Conservation (phyloP, 805 yeast species). For the Sugiyamaella smithiae region DNA sequence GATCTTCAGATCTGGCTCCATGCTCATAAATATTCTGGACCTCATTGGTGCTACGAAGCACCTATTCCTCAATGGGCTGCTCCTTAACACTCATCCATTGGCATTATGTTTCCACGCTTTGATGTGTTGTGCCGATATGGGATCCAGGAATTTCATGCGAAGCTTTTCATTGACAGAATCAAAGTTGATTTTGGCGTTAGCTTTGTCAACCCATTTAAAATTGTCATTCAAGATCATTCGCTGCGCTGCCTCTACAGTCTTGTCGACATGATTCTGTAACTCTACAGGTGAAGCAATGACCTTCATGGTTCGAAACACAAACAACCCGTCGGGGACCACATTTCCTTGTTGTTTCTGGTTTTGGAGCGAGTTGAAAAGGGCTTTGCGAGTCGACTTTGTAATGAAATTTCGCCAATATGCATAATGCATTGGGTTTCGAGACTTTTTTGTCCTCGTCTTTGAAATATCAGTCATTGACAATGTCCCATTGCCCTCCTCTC, state of each 20-base stretch:
- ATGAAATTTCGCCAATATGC: conserved; percentile 22
- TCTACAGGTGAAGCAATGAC: conserved; percentile 11
- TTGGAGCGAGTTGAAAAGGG: conserved; percentile 12
- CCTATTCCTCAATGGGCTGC: not conserved
- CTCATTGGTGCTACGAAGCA: not conserved
- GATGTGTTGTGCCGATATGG: not conserved
- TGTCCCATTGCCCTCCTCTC: conserved; percentile 21
- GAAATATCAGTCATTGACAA: not conserved
- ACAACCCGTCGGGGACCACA: conserved; percentile 20
- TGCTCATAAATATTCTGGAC: conserved; percentile 1
- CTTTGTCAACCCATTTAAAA: conserved; percentile 19
- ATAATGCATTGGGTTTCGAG: conserved; percentile 24
- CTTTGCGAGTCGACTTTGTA: conserved; percentile 1
- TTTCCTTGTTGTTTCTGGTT: not conserved
- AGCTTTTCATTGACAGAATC: conserved; percentile 10
- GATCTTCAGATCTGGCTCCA: conserved; percentile 31
- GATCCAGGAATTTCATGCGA: conserved; percentile 6
- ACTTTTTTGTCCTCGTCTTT: conserved; percentile 6
- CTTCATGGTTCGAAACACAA: conserved; percentile 14
- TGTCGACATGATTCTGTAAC: conserved; percentile 14
- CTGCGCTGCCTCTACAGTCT: conserved; percentile 10
- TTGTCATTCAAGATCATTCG: not conserved
- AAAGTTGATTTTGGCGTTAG: conserved; percentile 10
- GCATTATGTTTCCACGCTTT: conserved; percentile 59
- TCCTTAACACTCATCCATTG: too few relatives aligned